Base-by-base conservation (phyloP, 495 filamentous ascomycete species). In the Talaromyces borbonicus region DNA sequence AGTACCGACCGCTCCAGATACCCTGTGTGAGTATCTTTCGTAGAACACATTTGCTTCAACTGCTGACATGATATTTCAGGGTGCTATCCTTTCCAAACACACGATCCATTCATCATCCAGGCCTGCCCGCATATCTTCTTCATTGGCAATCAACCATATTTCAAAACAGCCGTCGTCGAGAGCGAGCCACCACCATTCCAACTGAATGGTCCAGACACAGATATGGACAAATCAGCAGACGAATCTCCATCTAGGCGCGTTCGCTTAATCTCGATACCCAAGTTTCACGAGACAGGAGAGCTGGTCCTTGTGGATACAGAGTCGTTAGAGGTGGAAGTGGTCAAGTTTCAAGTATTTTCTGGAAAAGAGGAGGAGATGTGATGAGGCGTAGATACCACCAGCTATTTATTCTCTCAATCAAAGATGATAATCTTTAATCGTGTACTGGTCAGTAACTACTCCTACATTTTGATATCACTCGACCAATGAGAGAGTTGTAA, bases 1-100 rank as follows among this genome's bases (percentile, higher is more conserved):
- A 44, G 90, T 90, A n/a, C 92, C 92, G 11, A 98, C 92, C 1
- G 93, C 93, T 4, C 92, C 92, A 1, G 92, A 99, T 65, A 99
- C 92, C 2, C 60, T 98, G 46, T 96, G 90, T 94, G 73, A 69
- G 86, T 70, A 44, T 12, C 31, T 0, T 6, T 2, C 19, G 18
- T 5, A n/a, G n/a, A n/a, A n/a, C n/a, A n/a, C 5, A 46, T 14
- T 20, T 16, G 14, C 1, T 5, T 29, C 5, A 0, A 9, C 7
- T 29, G 15, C 16, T 20, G 40, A 51, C 40, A 52, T 19, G 52
- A 35, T 18, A 15, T 31, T 16, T 27, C 50, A 95, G 88, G 89
- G 90, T 84, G 83, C 46, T 97, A 96, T 60, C 92, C 92, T 7
- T 97, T 93, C 65, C 86, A 95, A 66, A 80, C 85, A 29, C 75